phyloP scores from a whole-genome alignment of 768 basidiomycete species.

The Rhodotorula sphaerocarpa region DNA sequence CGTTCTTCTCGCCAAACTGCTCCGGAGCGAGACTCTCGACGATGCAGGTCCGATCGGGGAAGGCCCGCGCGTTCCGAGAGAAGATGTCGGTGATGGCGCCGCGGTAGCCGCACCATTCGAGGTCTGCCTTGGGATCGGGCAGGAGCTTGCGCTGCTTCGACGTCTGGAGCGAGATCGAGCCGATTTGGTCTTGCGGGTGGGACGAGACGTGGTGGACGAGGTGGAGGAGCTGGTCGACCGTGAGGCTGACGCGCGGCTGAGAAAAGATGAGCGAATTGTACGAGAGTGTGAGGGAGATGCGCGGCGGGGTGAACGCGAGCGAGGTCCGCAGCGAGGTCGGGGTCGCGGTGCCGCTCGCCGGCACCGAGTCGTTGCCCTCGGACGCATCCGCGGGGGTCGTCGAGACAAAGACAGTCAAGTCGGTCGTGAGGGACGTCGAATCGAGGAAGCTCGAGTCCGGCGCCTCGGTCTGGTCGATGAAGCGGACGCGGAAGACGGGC shows the following conservation, averaged over 20 bases:
- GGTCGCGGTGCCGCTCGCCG: conserved; percentile 6
- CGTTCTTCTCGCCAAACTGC: conserved; percentile 51
- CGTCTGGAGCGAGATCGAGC: conserved; percentile 71
- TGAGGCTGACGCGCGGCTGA: conserved; percentile 60
- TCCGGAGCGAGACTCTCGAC: conserved; percentile 57
- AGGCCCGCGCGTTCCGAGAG: conserved; percentile 67
- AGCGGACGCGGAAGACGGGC: conserved; percentile 80
- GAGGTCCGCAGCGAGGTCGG: conserved; percentile 49
- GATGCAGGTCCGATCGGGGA: conserved; percentile 79
- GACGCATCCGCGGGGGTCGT: conserved; percentile 51
- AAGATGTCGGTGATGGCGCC: conserved; percentile 96
- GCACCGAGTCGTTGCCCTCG: conserved; percentile 43
- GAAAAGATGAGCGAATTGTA: conserved; percentile 96
- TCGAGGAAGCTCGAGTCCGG: conserved; percentile 62
- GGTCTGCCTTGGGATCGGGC: conserved; percentile 74
- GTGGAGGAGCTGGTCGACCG: conserved; percentile 76
- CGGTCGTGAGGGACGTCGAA: conserved; percentile 75
- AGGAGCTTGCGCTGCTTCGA: conserved; percentile 59
- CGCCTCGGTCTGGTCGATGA: conserved; percentile 84
- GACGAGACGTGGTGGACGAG: conserved; percentile 63
- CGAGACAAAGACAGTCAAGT: conserved; percentile 76
- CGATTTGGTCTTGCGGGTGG: conserved; percentile 62
- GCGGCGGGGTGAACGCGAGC: conserved; percentile 52
- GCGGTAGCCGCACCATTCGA: conserved; percentile 96
- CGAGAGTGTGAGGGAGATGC: conserved; percentile 67